Conservation (phyloP, 805 yeast species). For the Kluyveromyces aestuarii region DNA sequence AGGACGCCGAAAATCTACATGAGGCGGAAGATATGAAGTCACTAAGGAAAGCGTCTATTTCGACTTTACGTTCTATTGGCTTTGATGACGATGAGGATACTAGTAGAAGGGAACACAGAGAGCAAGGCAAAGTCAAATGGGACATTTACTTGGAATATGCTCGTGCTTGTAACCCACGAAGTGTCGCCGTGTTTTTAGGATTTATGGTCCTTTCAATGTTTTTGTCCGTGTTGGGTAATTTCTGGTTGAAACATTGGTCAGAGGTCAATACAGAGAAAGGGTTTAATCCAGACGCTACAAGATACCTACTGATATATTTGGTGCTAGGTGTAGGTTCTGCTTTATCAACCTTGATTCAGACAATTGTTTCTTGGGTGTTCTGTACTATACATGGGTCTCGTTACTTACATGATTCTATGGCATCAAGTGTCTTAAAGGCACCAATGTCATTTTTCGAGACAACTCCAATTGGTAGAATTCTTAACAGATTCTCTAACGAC, state of each 20-base stretch:
- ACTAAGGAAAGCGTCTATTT: constrained; percentile 56
- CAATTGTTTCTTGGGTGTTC: constrained; percentile 63
- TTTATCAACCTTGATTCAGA: constrained; percentile 50
- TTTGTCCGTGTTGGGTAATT: constrained; percentile 57
- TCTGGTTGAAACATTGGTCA: constrained; percentile 98
- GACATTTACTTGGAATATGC: constrained; percentile 75
- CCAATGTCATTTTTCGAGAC: constrained; percentile 96
- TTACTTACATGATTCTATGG: constrained; percentile 67
- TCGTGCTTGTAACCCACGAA: constrained; percentile 68
- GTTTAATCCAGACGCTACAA: constrained; percentile 60
- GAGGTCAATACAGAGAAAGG: constrained; percentile 70
- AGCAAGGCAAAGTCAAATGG: constrained; percentile 93
- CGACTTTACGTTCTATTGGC: constrained; percentile 26
- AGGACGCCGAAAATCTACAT: constrained; percentile 18
- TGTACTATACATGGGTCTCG: constrained; percentile 81
- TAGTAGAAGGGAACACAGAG: constrained; percentile 60
- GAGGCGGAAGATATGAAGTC: constrained; percentile 29
- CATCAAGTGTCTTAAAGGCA: constrained; percentile 64
- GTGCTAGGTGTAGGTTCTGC: constrained; percentile 65
- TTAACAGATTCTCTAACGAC: constrained; percentile 88
- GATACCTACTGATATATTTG: constrained; percentile 68
- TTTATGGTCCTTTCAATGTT: constrained; percentile 52
- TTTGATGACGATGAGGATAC: constrained; percentile 30
- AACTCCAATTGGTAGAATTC: constrained; percentile 87
- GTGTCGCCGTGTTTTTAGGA: constrained; percentile 48